Conservation (phyloP, 306 rosid genomes). For the Cyclanthera cordifolia region DNA sequence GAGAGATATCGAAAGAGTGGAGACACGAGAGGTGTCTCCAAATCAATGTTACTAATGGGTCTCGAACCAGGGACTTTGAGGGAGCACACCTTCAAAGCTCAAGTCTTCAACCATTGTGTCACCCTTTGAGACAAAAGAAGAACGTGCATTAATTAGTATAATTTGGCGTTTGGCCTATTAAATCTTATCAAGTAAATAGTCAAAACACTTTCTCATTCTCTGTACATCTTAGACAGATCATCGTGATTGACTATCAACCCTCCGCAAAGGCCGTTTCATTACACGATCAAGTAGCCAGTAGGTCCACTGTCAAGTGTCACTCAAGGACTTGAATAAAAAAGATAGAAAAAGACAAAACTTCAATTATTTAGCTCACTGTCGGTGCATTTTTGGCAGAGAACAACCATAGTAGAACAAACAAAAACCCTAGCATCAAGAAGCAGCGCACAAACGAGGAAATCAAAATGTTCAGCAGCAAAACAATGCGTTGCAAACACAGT, state of each 20-base stretch:
- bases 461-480: neutral
- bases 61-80: no score
- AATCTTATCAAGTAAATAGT: neutral
- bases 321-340: neutral
- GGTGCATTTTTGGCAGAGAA: neutral
- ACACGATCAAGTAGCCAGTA: slow-evolving; percentile 5
- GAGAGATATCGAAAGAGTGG: no score
- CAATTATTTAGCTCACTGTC: neutral
- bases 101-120: no score
- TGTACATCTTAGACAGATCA: neutral
- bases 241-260: neutral
- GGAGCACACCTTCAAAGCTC: no score
- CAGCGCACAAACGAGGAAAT: neutral
- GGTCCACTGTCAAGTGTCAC: neutral
- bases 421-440: slow-evolving; percentile 2
- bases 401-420: neutral
- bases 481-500: neutral
- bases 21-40: no score
- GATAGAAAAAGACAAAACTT: neutral
- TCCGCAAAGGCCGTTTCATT: neutral
- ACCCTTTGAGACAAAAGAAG: no score
- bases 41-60: no score
- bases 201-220: neutral
- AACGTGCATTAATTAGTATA: neutral
- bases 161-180: neutral